Base-by-base conservation (phyloP, 2,329 filamentous ascomycete genomes). In the Pseudocercospora crystallina region DNA sequence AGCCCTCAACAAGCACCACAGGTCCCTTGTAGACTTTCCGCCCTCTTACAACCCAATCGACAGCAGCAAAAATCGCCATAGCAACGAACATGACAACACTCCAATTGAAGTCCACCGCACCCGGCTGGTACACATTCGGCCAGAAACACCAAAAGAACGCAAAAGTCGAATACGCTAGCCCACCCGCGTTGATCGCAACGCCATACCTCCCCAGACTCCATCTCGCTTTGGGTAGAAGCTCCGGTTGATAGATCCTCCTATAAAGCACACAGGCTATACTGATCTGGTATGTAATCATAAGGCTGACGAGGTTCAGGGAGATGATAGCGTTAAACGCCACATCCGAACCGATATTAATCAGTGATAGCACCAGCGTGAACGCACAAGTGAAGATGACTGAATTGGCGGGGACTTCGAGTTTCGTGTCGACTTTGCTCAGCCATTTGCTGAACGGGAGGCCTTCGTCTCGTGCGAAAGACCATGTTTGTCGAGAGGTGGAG, bases 71-170 rank as follows among this genome's bases (percentile, higher is more conserved):
- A 3, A 60, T 33, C 11, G 50, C 53, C 4, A 58, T 55, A 9
- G 42, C 57, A 12, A 50, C 44, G 14, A 59, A 60, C 57, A 60
- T 65, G 11, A 57, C 10, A 33, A 57, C 48, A 32, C 47, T 48
- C 54, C 54, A 54, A 15, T 57, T 54, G 30, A 52, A 51, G 13
- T 52, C 51, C 36, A 43, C 48, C 26, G 47, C n/a, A 2, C 40
- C 43, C 13, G 49, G 48, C 5, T 47, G 35, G 29, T 42, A 41
- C 15, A 47, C 37, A 29, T 49, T 49, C 34, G 71, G 72, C 69
- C 69, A 73, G 57, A 73, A 72, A 30, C 65, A 66, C 69, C 70
- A 74, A 54, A 74, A 72, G 52, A 73, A 71, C 5, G 67, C 65
- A 47, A 69, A 69, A 10, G 49, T 57, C 9, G 54, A 51, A 46